Evolutionary conservation across 495 filamentous ascomycete species (phyloP).

Genomic region (Lichenothelia convexa): DNA sequence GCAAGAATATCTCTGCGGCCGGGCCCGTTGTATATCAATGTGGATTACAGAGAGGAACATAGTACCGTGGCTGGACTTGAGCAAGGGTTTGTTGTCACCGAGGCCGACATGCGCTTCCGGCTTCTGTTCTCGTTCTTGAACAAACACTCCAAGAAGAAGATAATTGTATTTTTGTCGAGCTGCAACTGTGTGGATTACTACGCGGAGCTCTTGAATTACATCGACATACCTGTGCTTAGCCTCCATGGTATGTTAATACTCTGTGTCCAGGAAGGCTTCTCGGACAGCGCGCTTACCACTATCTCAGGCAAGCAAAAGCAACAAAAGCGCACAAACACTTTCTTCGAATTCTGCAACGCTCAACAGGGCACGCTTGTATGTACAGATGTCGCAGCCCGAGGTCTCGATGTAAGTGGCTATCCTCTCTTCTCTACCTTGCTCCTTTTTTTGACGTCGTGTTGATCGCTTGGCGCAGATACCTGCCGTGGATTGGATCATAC

Average conservation of each 20-base stretch:
- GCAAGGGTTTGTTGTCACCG: slow-evolving; percentile 59
- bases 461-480: too few species aligned
- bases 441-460: slow-evolving; percentile 1
- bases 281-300: too few species aligned
- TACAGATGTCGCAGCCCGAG: slow-evolving; percentile 89
- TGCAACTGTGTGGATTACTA: slow-evolving; percentile 93
- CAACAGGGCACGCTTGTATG: slow-evolving; percentile 78
- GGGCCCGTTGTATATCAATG: slow-evolving; percentile 90
- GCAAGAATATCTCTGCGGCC: slow-evolving; percentile 83
- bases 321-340: slow-evolving; percentile 89
- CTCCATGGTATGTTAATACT: slow-evolving; percentile 42
- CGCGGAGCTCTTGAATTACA: slow-evolving; percentile 85
- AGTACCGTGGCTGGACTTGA: slow-evolving; percentile 83
- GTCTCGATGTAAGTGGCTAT: slow-evolving; percentile 62
- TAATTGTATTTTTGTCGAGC: slow-evolving; percentile 91
- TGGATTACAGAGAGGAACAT: slow-evolving; percentile 60
- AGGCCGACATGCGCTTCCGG: slow-evolving; percentile 66
- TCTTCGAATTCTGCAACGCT: slow-evolving; percentile 88
- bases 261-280: too few species aligned
- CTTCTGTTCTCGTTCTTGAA: slow-evolving; percentile 94
- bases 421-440: slow-evolving; percentile 2
- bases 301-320: slow-evolving; percentile 76
- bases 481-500: slow-evolving; percentile 85
- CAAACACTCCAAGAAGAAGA: slow-evolving; percentile 78
- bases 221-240: slow-evolving; percentile 81